Base-by-base conservation (phyloP, 768 basidiomycete genomes). In the Candolleomyces aberdarensis region DNA sequence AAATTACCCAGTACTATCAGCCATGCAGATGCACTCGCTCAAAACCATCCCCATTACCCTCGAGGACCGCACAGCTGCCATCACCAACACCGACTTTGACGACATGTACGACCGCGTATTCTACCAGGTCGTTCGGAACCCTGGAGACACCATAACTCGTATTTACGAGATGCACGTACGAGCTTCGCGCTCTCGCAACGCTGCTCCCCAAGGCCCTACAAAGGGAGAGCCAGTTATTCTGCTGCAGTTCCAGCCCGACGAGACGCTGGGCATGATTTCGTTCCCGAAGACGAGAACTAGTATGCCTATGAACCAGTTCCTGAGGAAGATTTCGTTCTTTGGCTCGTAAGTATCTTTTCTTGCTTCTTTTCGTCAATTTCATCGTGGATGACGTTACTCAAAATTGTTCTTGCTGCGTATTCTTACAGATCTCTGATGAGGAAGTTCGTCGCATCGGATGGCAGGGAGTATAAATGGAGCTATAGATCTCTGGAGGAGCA, bases 31-130 rank as follows among this genome's bases (percentile, higher is more conserved):
- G 43, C 41, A 61, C 41, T 61, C 60, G 29, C 54, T 61, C 13
- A 61, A 61, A 19, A 49, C 60, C 5, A 56, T 84, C 59, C 85
- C 86, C 17, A 82, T 82, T 64, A 81, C 81, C 50, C 79, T 89
- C 48, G 89, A 91, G 70, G 88, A 91, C 75, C 83, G 86, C 50
- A 86, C 88, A 0, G 87, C 83, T 19, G 71, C 74, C 14, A 71
- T 81, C 61, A 74, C 78, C 13, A 72, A 75, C 51, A 80, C 87
- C 1, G 88, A 92, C 76, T 91, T 85, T 63, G 88, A 89, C 69
- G 89, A 92, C 66, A 82, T 90, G 65, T 91, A 91, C 69, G 89
- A 92, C 72, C 83, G 89, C 58, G 74, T 85, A 63, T 91, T 88
- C 75, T 80, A 88, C 55, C 87, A 85, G 60, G 79, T 91, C 40